These are phyloP conservation scores for Aspergillus melleus DNA, from an alignment of 2,329 filamentous ascomycete genomes.

Conservation along the genomic window DNA sequence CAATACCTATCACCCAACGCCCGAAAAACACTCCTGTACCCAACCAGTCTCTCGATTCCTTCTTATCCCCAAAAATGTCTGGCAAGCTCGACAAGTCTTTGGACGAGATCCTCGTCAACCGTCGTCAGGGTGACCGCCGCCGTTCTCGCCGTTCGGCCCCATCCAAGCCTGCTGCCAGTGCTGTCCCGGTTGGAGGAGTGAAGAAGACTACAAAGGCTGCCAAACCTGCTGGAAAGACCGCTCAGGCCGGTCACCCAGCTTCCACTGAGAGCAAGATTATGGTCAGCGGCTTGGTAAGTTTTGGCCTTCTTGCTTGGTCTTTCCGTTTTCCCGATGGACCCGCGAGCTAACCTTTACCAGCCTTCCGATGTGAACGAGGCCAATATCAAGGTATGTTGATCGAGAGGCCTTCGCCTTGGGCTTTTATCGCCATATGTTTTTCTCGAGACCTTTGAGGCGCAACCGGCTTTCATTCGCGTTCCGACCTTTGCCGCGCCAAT, in stretches of 20 bases:
- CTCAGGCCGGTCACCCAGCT: constrained; percentile 64
- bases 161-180: constrained; percentile 44
- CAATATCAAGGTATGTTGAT: constrained; percentile 99
- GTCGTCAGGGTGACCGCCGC: constrained; percentile 56
- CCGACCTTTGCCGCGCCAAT: constrained; percentile 26
- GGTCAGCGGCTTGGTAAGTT: constrained; percentile 93
- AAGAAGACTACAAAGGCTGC: constrained; percentile 68
- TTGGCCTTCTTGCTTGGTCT: background rate
- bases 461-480: constrained; percentile 36
- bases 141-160: constrained; percentile 44
- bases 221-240: constrained; percentile 49
- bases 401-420: constrained; percentile 71
- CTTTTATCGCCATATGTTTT: constrained; percentile 66
- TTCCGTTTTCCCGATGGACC: too few relatives aligned
- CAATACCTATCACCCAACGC: constrained; percentile 11
- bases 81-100: constrained; percentile 96
- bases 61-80: constrained; percentile 64
- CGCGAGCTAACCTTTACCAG: constrained; percentile 53
- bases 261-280: constrained; percentile 90
- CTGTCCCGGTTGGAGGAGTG: constrained; percentile 79
- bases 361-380: constrained; percentile 93
- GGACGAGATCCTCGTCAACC: constrained; percentile 90
- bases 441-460: constrained; percentile 42
- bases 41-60: constrained; percentile 5
- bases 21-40: constrained; percentile 7